Evolutionary conservation across 2,329 filamentous ascomycete species (phyloP), one percentile per base, ranked within the genome.

Genomic region (Arachnopeziza araneosa): DNA sequence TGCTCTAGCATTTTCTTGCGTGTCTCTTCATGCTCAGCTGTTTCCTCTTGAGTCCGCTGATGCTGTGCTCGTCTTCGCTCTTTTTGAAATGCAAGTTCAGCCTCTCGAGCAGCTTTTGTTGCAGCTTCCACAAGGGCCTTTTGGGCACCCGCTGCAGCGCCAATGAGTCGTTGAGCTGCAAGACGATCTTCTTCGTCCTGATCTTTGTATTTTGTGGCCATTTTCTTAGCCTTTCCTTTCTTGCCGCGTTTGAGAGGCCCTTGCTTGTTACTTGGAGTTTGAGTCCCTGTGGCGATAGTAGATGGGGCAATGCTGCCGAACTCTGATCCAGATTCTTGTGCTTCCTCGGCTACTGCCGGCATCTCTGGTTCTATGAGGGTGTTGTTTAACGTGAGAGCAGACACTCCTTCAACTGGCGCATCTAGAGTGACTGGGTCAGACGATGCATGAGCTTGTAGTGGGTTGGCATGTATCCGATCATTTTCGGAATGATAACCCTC

Each of bases 171-270:
- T 75, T 97, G 89, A 32, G 92, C 91, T 0, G 93, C 83, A 7
- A 83, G 84, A 14, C 92, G 90, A 70, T 99, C 95, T 74, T 96
- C 93, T 58, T 96, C 92, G 68, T 98, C 93, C 79, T 98, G 95
- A 68, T 96, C 80, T 52, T 89, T 93, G 76, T 99, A 99, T 73
- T 96, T 97, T 60, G 84, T 79, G 2, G 91, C 91, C 1, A 91
- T 86, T 74, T 95, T 96, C 78, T 96, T 96, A 51, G 87, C 86
- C 72, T 96, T 96, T 61, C 82, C 83, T 60, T 84, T 86, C 73
- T 96, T 91, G 30, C 92, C 91, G 60, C 93, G 86, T 71, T 86
- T 89, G 17, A 62, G 72, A 64, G 64, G 75, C 66, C 64, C 74
- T 70, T 79, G 83, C 73, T 79, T 80, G 1, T 36, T 44, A 57